Conservation (phyloP, 225 moss, liverwort and hornwort species). For the Ulota crispa region DNA sequence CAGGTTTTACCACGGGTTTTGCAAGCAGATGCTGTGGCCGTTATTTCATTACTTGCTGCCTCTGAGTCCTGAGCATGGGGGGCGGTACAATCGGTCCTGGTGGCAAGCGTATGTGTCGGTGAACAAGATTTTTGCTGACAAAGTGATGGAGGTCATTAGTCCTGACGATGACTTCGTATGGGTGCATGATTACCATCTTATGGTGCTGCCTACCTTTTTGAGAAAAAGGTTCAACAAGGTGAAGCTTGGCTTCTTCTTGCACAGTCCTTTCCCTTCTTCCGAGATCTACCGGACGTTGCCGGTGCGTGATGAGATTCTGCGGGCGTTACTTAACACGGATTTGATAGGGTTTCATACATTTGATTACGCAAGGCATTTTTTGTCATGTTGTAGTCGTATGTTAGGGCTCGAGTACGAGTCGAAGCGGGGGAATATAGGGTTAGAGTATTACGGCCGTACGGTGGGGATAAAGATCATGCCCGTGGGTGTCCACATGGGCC, state of each 20-base stretch:
- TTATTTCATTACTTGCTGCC: constrained; percentile 95
- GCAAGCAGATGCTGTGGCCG: constrained; percentile 99
- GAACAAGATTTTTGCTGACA: constrained; percentile 95
- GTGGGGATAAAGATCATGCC: constrained; percentile 99
- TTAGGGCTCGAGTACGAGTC: constrained; percentile 94
- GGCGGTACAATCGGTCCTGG: constrained; percentile 87
- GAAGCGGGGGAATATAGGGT: constrained; percentile 91
- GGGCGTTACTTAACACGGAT: constrained; percentile 88
- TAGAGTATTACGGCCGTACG: constrained; percentile 95
- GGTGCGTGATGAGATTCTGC: constrained; percentile 90
- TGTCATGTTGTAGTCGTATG: constrained; percentile 98
- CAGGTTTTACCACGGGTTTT: constrained; percentile 94
- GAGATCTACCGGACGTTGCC: constrained; percentile 97
- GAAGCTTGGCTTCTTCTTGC: constrained; percentile 94
- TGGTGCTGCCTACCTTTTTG: constrained; percentile 89
- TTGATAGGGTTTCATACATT: constrained; percentile 99
- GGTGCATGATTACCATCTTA: constrained; percentile 98
- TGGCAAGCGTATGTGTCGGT: constrained; percentile 98
- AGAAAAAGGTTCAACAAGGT: constrained; percentile 95
- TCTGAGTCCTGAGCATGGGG: constrained; percentile 80
- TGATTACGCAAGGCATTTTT: constrained; percentile 96
- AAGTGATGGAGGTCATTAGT: constrained; percentile 98
- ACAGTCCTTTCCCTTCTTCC: constrained; percentile 95
- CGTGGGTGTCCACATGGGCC: constrained; percentile 83
- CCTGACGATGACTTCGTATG: constrained; percentile 98